Conservation (phyloP, 176 grass and related monocot species). For the Poa annua region DNA sequence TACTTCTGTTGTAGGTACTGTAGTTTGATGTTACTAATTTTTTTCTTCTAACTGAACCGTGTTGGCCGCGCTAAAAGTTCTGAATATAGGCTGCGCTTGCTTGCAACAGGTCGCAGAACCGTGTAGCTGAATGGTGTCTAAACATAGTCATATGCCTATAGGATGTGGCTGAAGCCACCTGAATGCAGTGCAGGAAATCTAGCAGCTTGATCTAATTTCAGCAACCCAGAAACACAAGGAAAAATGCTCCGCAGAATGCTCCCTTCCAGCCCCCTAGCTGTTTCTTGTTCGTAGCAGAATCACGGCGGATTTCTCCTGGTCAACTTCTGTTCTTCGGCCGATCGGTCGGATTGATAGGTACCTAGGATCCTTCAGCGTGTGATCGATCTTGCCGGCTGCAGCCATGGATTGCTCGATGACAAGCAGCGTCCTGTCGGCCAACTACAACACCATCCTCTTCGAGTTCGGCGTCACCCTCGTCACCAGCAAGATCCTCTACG, state of each 20-base stretch:
- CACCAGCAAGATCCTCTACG: slow-evolving; percentile 61
- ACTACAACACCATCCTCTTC: slow-evolving; percentile 64
- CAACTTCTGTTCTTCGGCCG: not conserved
- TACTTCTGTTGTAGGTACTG: too few species aligned
- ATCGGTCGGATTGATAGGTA: not conserved
- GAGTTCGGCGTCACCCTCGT: slow-evolving; percentile 59
- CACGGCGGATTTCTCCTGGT: not conserved
- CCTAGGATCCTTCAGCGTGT: not conserved
- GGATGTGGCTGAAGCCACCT: not conserved
- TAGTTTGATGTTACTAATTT: too few species aligned
- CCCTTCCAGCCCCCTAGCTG: not conserved
- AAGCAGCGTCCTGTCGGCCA: slow-evolving; percentile 50
- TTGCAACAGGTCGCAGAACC: too few species aligned
- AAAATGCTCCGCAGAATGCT: not conserved
- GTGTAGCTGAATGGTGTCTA: not conserved
- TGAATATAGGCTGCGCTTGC: not conserved
- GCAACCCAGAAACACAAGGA: not conserved
- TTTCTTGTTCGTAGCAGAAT: not conserved
- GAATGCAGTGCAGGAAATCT: slow-evolving; percentile 6
- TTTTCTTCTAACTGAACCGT: too few species aligned
- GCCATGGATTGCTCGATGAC: slow-evolving; percentile 53
- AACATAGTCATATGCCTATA: not conserved
- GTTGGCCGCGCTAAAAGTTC: not conserved
- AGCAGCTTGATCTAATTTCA: slow-evolving; percentile 1
- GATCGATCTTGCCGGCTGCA: not conserved